These are phyloP conservation scores for Globisporangium parvum DNA, from an alignment of 352 stramenopile species.

Conservation along the genomic window DNA sequence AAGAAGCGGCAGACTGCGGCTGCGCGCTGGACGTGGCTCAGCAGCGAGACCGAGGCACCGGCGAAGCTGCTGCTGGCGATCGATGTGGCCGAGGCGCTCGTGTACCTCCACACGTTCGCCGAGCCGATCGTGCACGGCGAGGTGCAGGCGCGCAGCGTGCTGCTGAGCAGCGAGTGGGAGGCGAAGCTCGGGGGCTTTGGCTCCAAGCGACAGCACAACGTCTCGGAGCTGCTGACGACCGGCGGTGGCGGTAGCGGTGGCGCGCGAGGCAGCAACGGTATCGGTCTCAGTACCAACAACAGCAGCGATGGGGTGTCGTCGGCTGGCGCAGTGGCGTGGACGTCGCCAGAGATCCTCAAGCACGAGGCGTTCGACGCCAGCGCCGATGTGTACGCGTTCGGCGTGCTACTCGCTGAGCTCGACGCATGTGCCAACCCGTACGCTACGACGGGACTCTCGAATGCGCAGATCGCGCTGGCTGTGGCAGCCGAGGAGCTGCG, in stretches of 20 bases:
- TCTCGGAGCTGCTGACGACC: slow-evolving; percentile 15
- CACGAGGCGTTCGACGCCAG: slow-evolving; percentile 15
- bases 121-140: slow-evolving; percentile 12
- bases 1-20: slow-evolving; percentile 1
- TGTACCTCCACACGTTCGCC: slow-evolving; percentile 28
- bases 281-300: slow-evolving; percentile 2
- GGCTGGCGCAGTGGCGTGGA: slow-evolving; percentile 23
- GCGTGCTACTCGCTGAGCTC: slow-evolving; percentile 29
- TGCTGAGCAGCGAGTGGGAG: slow-evolving; percentile 14
- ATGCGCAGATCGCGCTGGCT: slow-evolving; percentile 33
- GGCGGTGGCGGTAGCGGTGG: background rate
- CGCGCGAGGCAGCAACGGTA: background rate
- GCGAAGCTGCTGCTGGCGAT: slow-evolving; percentile 22
- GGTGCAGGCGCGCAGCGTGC: slow-evolving; percentile 12
- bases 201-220: background rate
- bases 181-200: slow-evolving; percentile 15
- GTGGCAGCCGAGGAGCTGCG: slow-evolving; percentile 38
- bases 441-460: slow-evolving; percentile 4
- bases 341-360: slow-evolving; percentile 25
- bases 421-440: slow-evolving; percentile 29
- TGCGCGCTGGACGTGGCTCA: slow-evolving; percentile 11
- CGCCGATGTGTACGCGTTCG: slow-evolving; percentile 28
- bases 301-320: background rate
- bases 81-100: slow-evolving; percentile 32
- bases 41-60: slow-evolving; percentile 17